Percentiles rank a stretch among this genome's conserved stretches.
Conservation (phyloP, 768 basidiomycete species). For the Pilatotrama ljubarskyi region DNA sequence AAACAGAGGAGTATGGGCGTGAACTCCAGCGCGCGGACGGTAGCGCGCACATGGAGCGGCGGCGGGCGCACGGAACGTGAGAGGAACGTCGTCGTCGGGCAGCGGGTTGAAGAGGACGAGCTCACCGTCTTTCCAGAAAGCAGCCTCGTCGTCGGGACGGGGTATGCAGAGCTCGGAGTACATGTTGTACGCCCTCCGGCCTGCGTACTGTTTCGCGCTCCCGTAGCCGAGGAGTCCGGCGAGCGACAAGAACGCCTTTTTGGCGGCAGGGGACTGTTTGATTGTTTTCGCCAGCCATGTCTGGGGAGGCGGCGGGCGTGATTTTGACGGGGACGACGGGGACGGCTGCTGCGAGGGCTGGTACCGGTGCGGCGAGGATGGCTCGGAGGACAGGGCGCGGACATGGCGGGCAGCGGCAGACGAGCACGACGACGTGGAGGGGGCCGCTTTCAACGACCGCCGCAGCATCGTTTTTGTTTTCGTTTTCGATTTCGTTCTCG, state of each 20-base stretch:
- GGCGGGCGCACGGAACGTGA: neutral
- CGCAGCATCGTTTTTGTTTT: too few relatives aligned
- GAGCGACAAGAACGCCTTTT: constrained; percentile 46
- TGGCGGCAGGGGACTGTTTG: constrained; percentile 48
- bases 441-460: neutral
- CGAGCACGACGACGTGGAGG: neutral
- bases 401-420: neutral
- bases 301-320: constrained; percentile 6
- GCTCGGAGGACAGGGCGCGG: constrained; percentile 1
- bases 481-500: too few relatives aligned
- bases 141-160: constrained; percentile 56
- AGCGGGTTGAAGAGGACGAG: too few relatives aligned
- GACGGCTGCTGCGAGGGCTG: neutral
- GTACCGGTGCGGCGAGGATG: neutral
- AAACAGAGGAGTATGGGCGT: too few relatives aligned
- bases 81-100: neutral
- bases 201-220: constrained; percentile 61
- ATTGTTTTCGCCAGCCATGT: constrained; percentile 59
- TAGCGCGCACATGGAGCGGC: neutral
- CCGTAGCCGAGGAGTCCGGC: constrained; percentile 59
- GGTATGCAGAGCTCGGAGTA: constrained; percentile 59
- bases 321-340: neutral
- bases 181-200: constrained; percentile 53
- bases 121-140: constrained; percentile 68
- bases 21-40: too few relatives aligned